Conservation (phyloP, 169 alveolate genomes). For the Eimeria praecox region DNA sequence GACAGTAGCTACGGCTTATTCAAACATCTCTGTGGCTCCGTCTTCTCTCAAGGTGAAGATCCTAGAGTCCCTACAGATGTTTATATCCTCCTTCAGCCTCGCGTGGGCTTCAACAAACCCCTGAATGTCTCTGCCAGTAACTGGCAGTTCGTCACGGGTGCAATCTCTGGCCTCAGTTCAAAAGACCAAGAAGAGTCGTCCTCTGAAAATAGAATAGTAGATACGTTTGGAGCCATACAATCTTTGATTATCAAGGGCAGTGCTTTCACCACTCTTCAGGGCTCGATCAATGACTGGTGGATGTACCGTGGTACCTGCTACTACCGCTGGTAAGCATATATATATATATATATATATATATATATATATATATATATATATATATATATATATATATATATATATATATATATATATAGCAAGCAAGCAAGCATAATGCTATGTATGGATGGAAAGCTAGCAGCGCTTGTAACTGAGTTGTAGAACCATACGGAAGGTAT, state of each 20-base stretch:
- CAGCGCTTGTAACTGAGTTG: neutral
- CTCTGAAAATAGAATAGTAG: neutral
- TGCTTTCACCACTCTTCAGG: neutral
- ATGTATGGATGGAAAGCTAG: neutral
- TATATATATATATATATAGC: too few relatives aligned
- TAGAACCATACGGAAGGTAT: neutral
- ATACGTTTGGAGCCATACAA: neutral
- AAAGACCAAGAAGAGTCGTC: neutral
- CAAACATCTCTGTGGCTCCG: neutral
- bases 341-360: neutral
- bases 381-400: neutral
- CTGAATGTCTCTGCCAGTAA: conserved; percentile 24
- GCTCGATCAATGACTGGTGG: conserved; percentile 54
- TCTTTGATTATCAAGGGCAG: neutral
- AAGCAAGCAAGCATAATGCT: too few relatives aligned
- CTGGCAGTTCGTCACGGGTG: conserved; percentile 14
- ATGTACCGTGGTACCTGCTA: conserved; percentile 23
- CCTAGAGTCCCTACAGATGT: conserved; percentile 14
- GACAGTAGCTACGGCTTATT: conserved; percentile 35
- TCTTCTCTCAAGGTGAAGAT: conserved; percentile 5
- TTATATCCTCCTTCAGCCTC: conserved; percentile 25
- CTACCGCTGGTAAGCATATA: conserved; percentile 21
- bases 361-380: neutral
- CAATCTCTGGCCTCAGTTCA: neutral
- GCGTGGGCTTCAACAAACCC: conserved; percentile 36